Evolutionary conservation across 768 basidiomycete genomes (phyloP), one percentile per base, ranked within the genome.

Genomic region (Erythrobasidium yunnanense): DNA sequence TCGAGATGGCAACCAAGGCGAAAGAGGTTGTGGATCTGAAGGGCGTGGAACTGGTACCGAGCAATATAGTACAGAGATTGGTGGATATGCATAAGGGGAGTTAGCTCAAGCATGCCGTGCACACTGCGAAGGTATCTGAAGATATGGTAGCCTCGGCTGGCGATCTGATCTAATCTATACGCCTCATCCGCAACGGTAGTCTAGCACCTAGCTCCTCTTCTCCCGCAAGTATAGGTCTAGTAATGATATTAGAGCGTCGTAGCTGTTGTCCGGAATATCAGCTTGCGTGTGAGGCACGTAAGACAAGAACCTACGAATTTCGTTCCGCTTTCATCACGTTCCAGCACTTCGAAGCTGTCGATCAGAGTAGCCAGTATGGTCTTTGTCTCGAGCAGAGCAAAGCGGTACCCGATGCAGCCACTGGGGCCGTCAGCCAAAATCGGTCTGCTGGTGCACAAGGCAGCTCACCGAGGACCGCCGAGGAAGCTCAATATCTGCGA

Each of bases 301-400:
- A 45, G 42, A 15, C 15, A 15, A 20, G 22, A 15, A 20, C 57
- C 50, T 29, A 62, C 57, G 18, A 50, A 49, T 5, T 25, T 25
- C 2, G 60, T 63, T 4, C 60, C 60, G n/a, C 46, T 49, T 32
- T 29, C 49, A 51, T 63, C 60, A 13, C 60, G 42, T 49, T 66
- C 65, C 22, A 32, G n/a, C 25, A 66, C 55, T n/a, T 55, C 65
- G 27, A 55, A 66, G 32, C 18, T 30, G n/a, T 60, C 49, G 25
- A 63, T 18, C 4, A 68, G 38, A 20, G 49, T 52, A 6, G 33
- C 15, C 22, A 68, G 50, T 6, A 68, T 52, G 11, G 50, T 52
- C 50, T 52, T 52, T 11, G 27, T 52, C 22, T 52, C 50, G 8
- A 52, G 50, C 50, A 52, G n/a, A 42, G 38, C 38, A 42, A 42